These are phyloP conservation scores for Pittosporum tobira DNA, from an alignment of 129 eudicot genomes.

Conservation along the genomic window DNA sequence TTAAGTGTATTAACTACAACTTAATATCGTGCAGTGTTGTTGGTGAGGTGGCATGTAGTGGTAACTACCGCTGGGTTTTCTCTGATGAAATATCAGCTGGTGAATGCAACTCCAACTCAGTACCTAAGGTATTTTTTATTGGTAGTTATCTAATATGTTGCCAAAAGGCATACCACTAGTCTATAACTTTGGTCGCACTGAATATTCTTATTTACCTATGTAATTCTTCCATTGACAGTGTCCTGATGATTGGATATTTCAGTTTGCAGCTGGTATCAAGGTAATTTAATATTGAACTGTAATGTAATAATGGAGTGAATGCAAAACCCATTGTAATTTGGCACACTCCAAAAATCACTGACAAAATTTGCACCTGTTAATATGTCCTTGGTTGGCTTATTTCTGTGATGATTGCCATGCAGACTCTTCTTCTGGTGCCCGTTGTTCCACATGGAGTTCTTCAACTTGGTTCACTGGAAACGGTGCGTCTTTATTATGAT, in stretches of 20 bases:
- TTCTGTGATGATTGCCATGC: conserved; percentile 19
- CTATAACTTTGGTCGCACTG: conserved; percentile 4
- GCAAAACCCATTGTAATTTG: neutral
- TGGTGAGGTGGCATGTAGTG: conserved; percentile 58
- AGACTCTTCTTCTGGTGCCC: conserved; percentile 83
- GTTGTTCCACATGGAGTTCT: conserved; percentile 77
- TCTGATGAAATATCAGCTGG: conserved; percentile 29
- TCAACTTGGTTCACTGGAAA: conserved; percentile 74
- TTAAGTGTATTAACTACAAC: conserved; percentile 3
- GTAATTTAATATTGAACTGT: conserved; percentile 28
- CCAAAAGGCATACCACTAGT: conserved; percentile 7
- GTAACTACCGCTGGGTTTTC: conserved; percentile 51
- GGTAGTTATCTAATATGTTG: neutral
- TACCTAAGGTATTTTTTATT: conserved; percentile 45
- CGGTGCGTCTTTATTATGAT: conserved; percentile 28
- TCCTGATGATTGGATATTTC: conserved; percentile 66
- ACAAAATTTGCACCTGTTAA: neutral
- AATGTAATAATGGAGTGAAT: neutral
- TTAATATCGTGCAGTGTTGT: conserved; percentile 42
- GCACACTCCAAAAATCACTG: neutral
- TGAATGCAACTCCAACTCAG: conserved; percentile 24
- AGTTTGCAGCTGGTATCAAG: conserved; percentile 82
- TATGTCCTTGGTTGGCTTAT: conserved; percentile 1
- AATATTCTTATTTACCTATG: conserved; percentile 12
- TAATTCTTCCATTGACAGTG: conserved; percentile 35